Base-by-base conservation (phyloP, 345 rosid species). In the Lepidium didymum region DNA sequence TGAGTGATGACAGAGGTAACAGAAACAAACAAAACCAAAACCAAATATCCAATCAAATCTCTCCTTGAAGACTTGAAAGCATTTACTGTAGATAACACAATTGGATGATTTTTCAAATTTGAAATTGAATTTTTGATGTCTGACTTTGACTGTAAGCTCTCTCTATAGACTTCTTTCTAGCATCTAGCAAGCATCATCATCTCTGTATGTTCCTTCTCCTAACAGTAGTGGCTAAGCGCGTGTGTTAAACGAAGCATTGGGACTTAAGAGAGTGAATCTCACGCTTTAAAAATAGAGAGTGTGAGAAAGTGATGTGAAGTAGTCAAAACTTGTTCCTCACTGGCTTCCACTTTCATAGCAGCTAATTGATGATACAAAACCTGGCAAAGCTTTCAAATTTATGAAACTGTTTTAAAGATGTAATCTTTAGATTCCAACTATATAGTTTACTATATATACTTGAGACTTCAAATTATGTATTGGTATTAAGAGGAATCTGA, bases 11-110 rank as follows among this genome's bases (percentile, higher is more conserved):
- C 73, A 67, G 70, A 56, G 50, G 46, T 37, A 10, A 21, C 59
- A 62, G 74, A 75, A 70, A 35, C 63, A 75, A 66, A 77, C 67
- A 68, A 69, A 68, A 56, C n/a, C 18, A 68, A 27, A n/a, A n/a
- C n/a, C n/a, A n/a, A 45, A 14, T 44, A 72, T 36, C 73, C 73
- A 74, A 74, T 74, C 69, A 67, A 25, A 74, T 49, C 44, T 18
- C 36, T 58, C n/a, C 51, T 10, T 54, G 33, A 61, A 53, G 62
- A 62, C 34, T 61, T 70, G 35, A 58, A 65, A 53, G 77, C 68
- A 67, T 74, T 74, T 60, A 74, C 78, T 74, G 78, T 67, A 21
- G 62, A 65, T 63, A 55, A 45, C 49, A 64, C 59, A 60, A 70
- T 49, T 60, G 12, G 23, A 59, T 70, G 37, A 43, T n/a, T 25